These are phyloP conservation scores for Bonia amplexicaulis DNA, from an alignment of 176 grass and related monocot species.

Conservation along the genomic window DNA sequence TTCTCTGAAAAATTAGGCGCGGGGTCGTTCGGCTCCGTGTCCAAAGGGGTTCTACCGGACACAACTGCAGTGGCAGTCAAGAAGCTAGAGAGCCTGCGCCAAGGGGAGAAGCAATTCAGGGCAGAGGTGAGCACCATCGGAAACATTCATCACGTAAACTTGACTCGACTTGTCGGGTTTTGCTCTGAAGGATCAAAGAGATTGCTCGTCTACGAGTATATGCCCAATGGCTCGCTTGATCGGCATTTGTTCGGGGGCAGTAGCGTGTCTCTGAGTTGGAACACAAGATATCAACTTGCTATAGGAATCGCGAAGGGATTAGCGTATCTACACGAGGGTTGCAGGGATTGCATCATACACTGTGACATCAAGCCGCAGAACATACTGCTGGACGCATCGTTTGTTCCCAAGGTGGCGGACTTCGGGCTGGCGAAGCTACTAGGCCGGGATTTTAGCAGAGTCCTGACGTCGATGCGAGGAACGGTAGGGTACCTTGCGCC, in stretches of 20 bases:
- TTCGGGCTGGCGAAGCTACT: slow-evolving; percentile 37
- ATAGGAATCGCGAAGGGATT: slow-evolving; percentile 36
- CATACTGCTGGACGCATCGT: slow-evolving; percentile 31
- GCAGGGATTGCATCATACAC: slow-evolving; percentile 48
- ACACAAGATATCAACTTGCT: slow-evolving; percentile 29
- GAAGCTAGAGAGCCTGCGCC: slow-evolving; percentile 37
- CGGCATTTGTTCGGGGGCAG: slow-evolving; percentile 14
- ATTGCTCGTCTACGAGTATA: slow-evolving; percentile 48
- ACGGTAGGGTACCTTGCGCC: slow-evolving; percentile 40
- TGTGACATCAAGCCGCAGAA: slow-evolving; percentile 53
- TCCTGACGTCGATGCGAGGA: slow-evolving; percentile 31
- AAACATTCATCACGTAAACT: slow-evolving; percentile 47
- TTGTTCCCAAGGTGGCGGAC: slow-evolving; percentile 31
- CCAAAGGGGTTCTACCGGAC: slow-evolving; percentile 33
- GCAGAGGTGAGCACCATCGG: slow-evolving; percentile 51
- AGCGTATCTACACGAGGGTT: slow-evolving; percentile 43
- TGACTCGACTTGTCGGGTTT: slow-evolving; percentile 40
- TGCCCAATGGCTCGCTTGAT: slow-evolving; percentile 42
- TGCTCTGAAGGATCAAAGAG: slow-evolving; percentile 35
- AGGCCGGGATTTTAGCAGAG: slow-evolving; percentile 30
- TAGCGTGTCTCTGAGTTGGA: slow-evolving; percentile 15
- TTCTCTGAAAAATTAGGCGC: slow-evolving; percentile 42
- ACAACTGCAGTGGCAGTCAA: slow-evolving; percentile 37
- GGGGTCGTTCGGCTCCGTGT: slow-evolving; percentile 47
- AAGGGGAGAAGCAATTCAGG: slow-evolving; percentile 62